phyloP scores from a whole-genome alignment of 2,329 filamentous ascomycete genomes.

The Zalaria obscura region DNA sequence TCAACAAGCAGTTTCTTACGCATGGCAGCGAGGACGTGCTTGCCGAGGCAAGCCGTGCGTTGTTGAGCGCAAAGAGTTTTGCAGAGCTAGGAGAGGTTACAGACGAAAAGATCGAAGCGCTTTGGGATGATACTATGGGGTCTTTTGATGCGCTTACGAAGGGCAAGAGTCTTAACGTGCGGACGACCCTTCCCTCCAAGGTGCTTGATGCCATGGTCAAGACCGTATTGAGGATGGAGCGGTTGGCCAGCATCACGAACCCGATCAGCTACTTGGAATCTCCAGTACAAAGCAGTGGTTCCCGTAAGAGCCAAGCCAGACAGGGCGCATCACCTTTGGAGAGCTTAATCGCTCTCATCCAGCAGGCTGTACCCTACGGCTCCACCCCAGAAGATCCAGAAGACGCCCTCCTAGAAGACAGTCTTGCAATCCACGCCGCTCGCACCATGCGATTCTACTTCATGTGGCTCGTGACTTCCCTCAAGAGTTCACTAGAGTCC shows the following conservation, averaged over 20 bases:
- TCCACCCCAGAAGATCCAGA: constrained; percentile 43
- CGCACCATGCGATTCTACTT: constrained; percentile 76
- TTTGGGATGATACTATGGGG: constrained; percentile 77
- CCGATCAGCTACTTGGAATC: constrained; percentile 63
- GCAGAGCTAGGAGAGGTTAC: constrained; percentile 81
- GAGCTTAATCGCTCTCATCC: constrained; percentile 57
- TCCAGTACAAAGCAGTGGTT: constrained; percentile 7
- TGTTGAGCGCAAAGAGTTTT: constrained; percentile 73
- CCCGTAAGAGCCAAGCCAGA: constrained; percentile 17
- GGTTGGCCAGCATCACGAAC: constrained; percentile 66
- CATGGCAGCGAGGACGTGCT: constrained; percentile 79
- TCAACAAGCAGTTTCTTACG: constrained; percentile 86
- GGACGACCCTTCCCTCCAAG: constrained; percentile 52
- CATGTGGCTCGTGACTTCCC: constrained; percentile 58
- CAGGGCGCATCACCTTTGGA: constrained; percentile 36
- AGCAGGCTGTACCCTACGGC: constrained; percentile 53
- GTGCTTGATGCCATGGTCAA: constrained; percentile 58
- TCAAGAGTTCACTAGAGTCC: constrained; percentile 20
- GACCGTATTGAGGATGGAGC: constrained; percentile 64
- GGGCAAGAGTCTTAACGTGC: constrained; percentile 55
- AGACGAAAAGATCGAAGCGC: constrained; percentile 60
- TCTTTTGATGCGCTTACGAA: constrained; percentile 54
- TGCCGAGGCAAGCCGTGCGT: constrained; percentile 65
- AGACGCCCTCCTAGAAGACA: constrained; percentile 64
- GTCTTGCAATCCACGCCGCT: constrained; percentile 61